Base-by-base conservation (phyloP, 441 rosid species). In the Croton laevigatus region DNA sequence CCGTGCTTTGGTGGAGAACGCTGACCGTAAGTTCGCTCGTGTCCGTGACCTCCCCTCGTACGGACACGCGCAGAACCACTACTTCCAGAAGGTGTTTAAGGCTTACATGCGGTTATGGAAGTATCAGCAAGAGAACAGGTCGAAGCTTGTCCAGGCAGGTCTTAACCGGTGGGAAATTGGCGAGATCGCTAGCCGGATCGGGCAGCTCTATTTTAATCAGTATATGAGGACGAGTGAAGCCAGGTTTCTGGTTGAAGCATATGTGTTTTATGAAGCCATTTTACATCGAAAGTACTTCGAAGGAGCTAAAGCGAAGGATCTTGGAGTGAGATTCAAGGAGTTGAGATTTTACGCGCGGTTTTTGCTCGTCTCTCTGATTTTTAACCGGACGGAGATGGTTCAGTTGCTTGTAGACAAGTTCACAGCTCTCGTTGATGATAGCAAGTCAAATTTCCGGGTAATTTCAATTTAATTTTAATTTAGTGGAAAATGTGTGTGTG, bases 141-240 rank as follows among this genome's bases (percentile, higher is more conserved):
- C 87, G 1, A 81, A 74, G 77, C 97, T 94, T 20, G 87, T 94
- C 2, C 84, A 77, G 6, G 77, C 89, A 19, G 98, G 98, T 36
- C 75, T 92, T 71, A 85, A 88, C 73, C 90, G 99, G 17, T 94
- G 97, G 97, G 99, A 92, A 78, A 92, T 90, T 62, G 99, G 98
- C 34, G 98, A 94, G 90, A 90, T 94, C 87, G 98, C 99, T 5
- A 84, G 98, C 82, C 94, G 99, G 80, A 94, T 94, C 87, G 98
- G 98, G 46, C 98, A 94, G 89, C 88, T 94, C 52, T 94, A 94
- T 80, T 94, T 84, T 74, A 85, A 82, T 71, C 99, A 92, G 85
- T 94, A 92, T 77, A 89, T 84, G 98, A 87, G 99, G 79, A 89
- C 91, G 1, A 90, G 97, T 80, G 93, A 94, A 72, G 84, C 86